Percentiles rank a stretch among this genome's conserved stretches.
phyloP scores from a whole-genome alignment of 2,329 filamentous ascomycete genomes.

The Ophioceras dolichostomum region DNA sequence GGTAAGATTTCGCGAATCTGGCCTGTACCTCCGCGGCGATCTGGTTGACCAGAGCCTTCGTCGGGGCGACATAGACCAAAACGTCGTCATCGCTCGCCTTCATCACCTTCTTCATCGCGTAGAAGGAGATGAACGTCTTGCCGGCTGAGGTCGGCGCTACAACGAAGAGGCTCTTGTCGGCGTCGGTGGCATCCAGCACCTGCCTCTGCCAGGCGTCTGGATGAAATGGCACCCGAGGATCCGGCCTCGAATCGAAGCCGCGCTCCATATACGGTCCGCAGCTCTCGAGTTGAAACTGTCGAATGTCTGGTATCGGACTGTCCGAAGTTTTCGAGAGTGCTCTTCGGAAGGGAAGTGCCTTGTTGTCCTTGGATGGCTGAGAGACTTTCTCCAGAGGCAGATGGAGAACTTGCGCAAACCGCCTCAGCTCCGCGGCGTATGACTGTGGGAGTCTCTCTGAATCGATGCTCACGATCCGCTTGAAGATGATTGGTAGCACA shows the following conservation, averaged over 20 bases:
- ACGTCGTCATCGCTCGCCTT: constrained; percentile 56
- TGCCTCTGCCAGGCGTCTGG: constrained; percentile 68
- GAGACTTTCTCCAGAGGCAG: too few relatives aligned
- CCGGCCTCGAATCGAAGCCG: constrained; percentile 55
- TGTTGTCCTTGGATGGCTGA: too few relatives aligned
- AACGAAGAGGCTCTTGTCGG: constrained; percentile 57
- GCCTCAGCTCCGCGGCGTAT: too few relatives aligned
- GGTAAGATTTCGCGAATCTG: constrained; percentile 56
- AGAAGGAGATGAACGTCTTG: constrained; percentile 77
- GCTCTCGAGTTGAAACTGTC: constrained; percentile 57
- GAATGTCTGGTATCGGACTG: too few relatives aligned
- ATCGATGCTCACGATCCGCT: too few relatives aligned
- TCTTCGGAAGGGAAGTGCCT: too few relatives aligned
- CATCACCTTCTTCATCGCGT: constrained; percentile 68
- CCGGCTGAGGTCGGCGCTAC: constrained; percentile 69
- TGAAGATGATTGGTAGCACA: too few relatives aligned
- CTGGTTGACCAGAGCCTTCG: constrained; percentile 73
- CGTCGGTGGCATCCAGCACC: constrained; percentile 63
- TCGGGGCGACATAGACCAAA: constrained; percentile 69
- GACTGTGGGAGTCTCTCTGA: too few relatives aligned
- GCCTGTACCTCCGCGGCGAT: constrained; percentile 70
- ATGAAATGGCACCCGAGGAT: constrained; percentile 56
- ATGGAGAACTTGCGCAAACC: too few relatives aligned
- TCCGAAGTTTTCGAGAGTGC: too few relatives aligned
- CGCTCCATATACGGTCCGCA: constrained; percentile 65